Conservation (phyloP, 768 basidiomycete genomes). For the Termitomyces bulborhizus region DNA sequence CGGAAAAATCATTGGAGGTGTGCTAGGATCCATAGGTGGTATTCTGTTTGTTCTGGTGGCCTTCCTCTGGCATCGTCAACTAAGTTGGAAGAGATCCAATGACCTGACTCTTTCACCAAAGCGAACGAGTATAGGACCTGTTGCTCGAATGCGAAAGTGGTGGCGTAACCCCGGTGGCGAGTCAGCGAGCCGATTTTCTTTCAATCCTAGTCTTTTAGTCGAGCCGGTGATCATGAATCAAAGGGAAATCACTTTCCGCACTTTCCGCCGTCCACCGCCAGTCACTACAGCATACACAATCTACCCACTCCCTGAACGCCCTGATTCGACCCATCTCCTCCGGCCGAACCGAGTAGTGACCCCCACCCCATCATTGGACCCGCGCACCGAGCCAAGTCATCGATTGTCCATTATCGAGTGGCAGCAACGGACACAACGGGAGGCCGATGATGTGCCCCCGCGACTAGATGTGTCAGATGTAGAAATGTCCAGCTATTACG, state of each 20-base stretch:
- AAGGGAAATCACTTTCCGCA: not conserved
- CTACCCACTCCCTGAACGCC: conserved; percentile 8
- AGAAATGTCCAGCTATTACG: conserved; percentile 26
- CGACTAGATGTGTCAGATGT: conserved; percentile 22
- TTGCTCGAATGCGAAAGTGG: conserved; percentile 1
- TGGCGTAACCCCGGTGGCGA: not conserved
- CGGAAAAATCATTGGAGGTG: conserved; percentile 22
- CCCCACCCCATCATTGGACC: conserved; percentile 7
- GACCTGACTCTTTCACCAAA: not conserved
- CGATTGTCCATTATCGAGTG: conserved; percentile 22
- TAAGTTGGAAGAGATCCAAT: conserved; percentile 6
- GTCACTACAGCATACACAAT: conserved; percentile 12
- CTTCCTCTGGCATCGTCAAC: conserved; percentile 18
- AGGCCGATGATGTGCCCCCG: conserved; percentile 16
- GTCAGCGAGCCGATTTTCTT: conserved; percentile 16
- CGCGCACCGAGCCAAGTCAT: conserved; percentile 9
- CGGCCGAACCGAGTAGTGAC: conserved; percentile 10
- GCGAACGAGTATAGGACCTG: not conserved
- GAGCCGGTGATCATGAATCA: conserved; percentile 8
- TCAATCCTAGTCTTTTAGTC: conserved; percentile 23
- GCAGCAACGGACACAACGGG: conserved; percentile 22
- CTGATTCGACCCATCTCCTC: conserved; percentile 7
- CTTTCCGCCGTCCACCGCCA: conserved; percentile 11
- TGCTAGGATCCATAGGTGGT: conserved; percentile 20
- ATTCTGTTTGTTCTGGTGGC: conserved; percentile 18